Evolutionary conservation across 495 filamentous ascomycete species (phyloP).

Genomic region (Annulohypoxylon moriforme): DNA sequence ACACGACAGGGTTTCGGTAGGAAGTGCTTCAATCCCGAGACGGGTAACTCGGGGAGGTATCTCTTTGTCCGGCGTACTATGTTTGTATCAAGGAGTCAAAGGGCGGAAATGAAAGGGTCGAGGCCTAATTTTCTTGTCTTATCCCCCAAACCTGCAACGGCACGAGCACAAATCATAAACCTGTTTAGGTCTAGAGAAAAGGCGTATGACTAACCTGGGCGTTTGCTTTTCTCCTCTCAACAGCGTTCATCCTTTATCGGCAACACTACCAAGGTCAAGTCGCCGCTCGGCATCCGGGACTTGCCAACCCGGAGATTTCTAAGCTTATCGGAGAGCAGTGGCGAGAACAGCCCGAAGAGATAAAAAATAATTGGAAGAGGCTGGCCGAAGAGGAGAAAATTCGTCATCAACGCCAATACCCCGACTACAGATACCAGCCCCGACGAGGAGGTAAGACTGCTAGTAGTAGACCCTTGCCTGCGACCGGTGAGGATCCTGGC

Average conservation of each 20-base stretch:
- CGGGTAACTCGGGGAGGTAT: constrained; percentile 34
- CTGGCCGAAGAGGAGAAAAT: constrained; percentile 95
- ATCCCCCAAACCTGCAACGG: constrained; percentile 14
- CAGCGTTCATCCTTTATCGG: constrained; percentile 97
- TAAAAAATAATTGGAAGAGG: constrained; percentile 87
- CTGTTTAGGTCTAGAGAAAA: constrained; percentile 7
- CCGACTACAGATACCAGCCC: constrained; percentile 94
- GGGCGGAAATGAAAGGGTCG: constrained; percentile 46
- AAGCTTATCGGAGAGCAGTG: constrained; percentile 98
- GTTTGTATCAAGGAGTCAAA: constrained; percentile 40
- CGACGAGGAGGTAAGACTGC: constrained; percentile 72
- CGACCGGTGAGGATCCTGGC: constrained; percentile 56
- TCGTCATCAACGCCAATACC: constrained; percentile 89
- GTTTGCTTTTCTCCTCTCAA: constrained; percentile 31
- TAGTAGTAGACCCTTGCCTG: constrained; percentile 47
- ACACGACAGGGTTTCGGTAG: constrained; percentile 24
- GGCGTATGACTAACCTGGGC: constrained; percentile 34
- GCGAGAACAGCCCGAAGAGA: constrained; percentile 77
- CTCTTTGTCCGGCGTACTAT: constrained; percentile 32
- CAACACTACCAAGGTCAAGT: constrained; percentile 90
- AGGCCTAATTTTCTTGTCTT: constrained; percentile 43
- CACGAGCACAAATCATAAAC: constrained; percentile 14
- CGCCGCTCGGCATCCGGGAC: constrained; percentile 82
- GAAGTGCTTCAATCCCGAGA: constrained; percentile 31
- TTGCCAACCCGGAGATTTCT: constrained; percentile 96